Base-by-base conservation (phyloP, 2,329 filamentous ascomycete genomes). In the Cladosporium sp. region DNA sequence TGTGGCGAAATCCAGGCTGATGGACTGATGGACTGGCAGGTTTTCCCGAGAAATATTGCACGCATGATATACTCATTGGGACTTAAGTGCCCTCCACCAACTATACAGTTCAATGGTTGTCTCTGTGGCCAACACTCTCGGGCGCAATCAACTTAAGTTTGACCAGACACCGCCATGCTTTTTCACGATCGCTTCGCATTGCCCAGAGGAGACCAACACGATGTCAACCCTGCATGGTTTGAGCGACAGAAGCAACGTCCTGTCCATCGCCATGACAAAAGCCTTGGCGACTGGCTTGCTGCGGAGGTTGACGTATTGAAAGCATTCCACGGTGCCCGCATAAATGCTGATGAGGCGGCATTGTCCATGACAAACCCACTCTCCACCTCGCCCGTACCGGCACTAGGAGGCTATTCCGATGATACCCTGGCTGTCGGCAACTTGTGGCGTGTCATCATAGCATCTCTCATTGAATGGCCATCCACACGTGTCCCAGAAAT, bases 331-430 rank as follows among this genome's bases (percentile, higher is more conserved):
- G 45, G 34, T 50, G 45, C n/a, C 17, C 28, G 12, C 12, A 19
- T 50, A 6, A 20, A 34, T 50, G 45, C 28, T n/a, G 45, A 50
- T 36, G 45, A 36, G 45, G 45, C 45, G 25, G 45, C 28, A 34
- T 17, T 50, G 7, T 50, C n/a, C 28, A 50, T 50, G 45, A 50
- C 45, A 36, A 12, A 36, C n/a, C 25, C 45, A 50, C 20, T 36
- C 15, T 50, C 45, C 45, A 28, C n/a, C 25, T 50, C 45, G 22
- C 28, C 45, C 7, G 25, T 34, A 12, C 28, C 45, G 34, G 45
- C n/a, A 36, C 45, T 50, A 36, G 45, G 45, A 36, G 45, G 45
- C 28, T 50, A 50, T 36, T 50, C 45, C 30, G 45, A 50, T 36
- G 45, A 50, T 4, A 36, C 12, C 15, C 45, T 50, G 28, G 45